A percentile compares a stretch with the other conserved stretches of the same genome.
phyloP scores from a whole-genome alignment of 1,139 yeast species.

The Wickerhamiella infanticola region DNA sequence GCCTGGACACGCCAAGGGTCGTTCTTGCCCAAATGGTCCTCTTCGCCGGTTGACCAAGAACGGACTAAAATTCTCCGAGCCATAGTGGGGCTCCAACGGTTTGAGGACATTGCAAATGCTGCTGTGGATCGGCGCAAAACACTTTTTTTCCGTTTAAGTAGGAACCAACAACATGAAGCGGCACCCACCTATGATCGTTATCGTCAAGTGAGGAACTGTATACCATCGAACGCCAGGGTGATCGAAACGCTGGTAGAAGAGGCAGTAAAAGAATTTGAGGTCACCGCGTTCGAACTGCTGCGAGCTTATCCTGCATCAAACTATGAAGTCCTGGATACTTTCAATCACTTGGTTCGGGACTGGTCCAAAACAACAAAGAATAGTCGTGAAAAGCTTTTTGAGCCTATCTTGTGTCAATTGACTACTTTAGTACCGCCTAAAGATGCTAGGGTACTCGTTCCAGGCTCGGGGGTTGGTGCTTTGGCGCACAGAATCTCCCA shows the following conservation, averaged over 20 bases:
- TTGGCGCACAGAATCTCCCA: slow-evolving; percentile 5
- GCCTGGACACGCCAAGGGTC: neutral
- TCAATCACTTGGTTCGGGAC: slow-evolving; percentile 63
- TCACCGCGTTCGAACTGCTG: slow-evolving; percentile 26
- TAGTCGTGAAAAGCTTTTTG: slow-evolving; percentile 39
- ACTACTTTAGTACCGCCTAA: slow-evolving; percentile 18
- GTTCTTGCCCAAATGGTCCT: neutral
- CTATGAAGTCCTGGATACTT: slow-evolving; percentile 48
- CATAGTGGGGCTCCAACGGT: slow-evolving; percentile 2
- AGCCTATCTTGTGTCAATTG: slow-evolving; percentile 31
- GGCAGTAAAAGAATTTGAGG: slow-evolving; percentile 29
- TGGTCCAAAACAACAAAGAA: slow-evolving; percentile 37
- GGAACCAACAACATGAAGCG: slow-evolving; percentile 8
- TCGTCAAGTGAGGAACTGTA: slow-evolving; percentile 4
- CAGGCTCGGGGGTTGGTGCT: slow-evolving; percentile 14
- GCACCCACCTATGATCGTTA: slow-evolving; percentile 7
- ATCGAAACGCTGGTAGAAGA: slow-evolving; percentile 31
- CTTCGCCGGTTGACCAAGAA: slow-evolving; percentile 4
- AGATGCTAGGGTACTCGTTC: slow-evolving; percentile 8
- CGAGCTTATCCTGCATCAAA: slow-evolving; percentile 21
- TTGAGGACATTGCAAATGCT: slow-evolving; percentile 2
- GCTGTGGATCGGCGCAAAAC: neutral
- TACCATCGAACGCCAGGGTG: slow-evolving; percentile 6
- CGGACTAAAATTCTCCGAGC: slow-evolving; percentile 2
- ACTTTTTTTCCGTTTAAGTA: slow-evolving; percentile 10